These are phyloP conservation scores for Westerdykella aurantiaca DNA, from an alignment of 2,329 filamentous ascomycete genomes.

Conservation along the genomic window DNA sequence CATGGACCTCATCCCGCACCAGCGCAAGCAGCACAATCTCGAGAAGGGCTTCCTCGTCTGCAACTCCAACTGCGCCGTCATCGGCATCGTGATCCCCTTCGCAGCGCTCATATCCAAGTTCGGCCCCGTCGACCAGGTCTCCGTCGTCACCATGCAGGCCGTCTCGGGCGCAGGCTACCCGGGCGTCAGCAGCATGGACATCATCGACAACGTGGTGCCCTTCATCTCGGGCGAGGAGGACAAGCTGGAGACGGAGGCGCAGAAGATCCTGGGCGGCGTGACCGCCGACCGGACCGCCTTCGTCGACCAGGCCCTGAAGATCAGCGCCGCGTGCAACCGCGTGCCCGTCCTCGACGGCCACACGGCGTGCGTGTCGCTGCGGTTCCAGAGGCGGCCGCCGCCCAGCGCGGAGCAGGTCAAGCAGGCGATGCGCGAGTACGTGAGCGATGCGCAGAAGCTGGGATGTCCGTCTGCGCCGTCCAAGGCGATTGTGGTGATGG, in stretches of 20 bases:
- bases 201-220: constrained; percentile 92
- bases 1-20: constrained; percentile 82
- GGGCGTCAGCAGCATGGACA: constrained; percentile 84
- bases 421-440: constrained; percentile 72
- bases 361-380: constrained; percentile 85
- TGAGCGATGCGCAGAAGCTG: constrained; percentile 72
- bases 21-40: constrained; percentile 66
- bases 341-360: constrained; percentile 95
- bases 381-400: constrained; percentile 68
- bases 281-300: constrained; percentile 69
- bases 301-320: constrained; percentile 67
- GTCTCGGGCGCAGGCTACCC: constrained; percentile 90
- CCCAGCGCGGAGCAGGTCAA: constrained; percentile 73
- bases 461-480: constrained; percentile 82
- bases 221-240: constrained; percentile 93
- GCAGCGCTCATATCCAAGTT: constrained; percentile 83
- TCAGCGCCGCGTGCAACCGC: constrained; percentile 86
- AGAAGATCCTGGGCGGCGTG: constrained; percentile 82
- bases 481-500: constrained; percentile 79
- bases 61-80: constrained; percentile 97
- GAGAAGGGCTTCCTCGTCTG: constrained; percentile 89
- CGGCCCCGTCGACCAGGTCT: constrained; percentile 68
- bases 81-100: constrained; percentile 91
- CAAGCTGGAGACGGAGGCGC: constrained; percentile 89
- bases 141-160: constrained; percentile 91